These are phyloP conservation scores for Aquanectria penicillioides DNA, from an alignment of 2,329 filamentous ascomycete species.

Conservation along the genomic window DNA sequence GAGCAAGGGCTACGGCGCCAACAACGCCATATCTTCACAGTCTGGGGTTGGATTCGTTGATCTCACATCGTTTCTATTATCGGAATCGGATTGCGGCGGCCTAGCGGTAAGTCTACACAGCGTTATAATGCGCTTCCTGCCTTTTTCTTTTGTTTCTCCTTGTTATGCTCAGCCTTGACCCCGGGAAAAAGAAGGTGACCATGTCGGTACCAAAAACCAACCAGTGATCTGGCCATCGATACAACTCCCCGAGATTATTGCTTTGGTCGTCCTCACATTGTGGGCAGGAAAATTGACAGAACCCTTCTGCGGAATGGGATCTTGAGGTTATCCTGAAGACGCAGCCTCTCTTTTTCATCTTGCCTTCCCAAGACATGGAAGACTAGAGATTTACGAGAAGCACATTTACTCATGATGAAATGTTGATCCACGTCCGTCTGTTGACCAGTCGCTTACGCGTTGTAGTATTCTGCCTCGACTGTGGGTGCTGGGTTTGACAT, in stretches of 20 bases:
- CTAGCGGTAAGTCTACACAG: constrained; percentile 48
- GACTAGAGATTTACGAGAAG: constrained; percentile 55
- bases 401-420: constrained; percentile 55
- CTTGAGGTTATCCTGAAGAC: constrained; percentile 42
- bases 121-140: constrained; percentile 22
- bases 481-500: constrained; percentile 43
- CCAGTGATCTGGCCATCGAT: constrained; percentile 72
- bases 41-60: constrained; percentile 81
- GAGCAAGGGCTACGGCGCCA: constrained; percentile 84
- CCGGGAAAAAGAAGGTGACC: constrained; percentile 71
- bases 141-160: constrained; percentile 9
- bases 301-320: constrained; percentile 59
- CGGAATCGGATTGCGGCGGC: constrained; percentile 69
- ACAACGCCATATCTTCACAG: constrained; percentile 75
- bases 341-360: constrained; percentile 56
- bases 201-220: constrained; percentile 54
- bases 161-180: constrained; percentile 4
- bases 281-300: constrained; percentile 38
- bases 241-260: constrained; percentile 72
- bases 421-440: constrained; percentile 12
- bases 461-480: constrained; percentile 51
- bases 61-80: constrained; percentile 78
- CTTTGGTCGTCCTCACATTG: constrained; percentile 35
- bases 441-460: constrained; percentile 36
- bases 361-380: constrained; percentile 60